Percentiles rank a stretch among this genome's conserved stretches.
These are phyloP conservation scores for Rubus idaeus DNA, from an alignment of 306 rosid genomes.

Conservation along the genomic window DNA sequence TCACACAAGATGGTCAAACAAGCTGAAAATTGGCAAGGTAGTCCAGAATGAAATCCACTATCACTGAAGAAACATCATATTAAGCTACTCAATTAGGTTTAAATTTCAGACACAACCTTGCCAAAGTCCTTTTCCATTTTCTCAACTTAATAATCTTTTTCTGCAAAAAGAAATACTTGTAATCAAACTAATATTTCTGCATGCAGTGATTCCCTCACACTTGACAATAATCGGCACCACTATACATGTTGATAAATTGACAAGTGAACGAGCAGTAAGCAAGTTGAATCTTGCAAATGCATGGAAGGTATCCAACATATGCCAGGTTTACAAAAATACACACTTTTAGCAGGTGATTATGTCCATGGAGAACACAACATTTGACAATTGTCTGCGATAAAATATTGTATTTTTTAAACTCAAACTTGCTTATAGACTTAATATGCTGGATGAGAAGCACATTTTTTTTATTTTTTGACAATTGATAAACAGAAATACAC, in stretches of 20 bases:
- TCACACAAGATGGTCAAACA: not conserved
- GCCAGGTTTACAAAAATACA: not conserved
- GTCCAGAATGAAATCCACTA: not conserved
- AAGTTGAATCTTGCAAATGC: not conserved
- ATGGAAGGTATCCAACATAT: not conserved
- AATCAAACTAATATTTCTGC: not conserved
- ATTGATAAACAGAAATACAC: not conserved
- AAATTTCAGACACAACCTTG: not conserved
- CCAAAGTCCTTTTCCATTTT: not conserved
- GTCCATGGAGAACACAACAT: not conserved
- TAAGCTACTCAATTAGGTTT: not conserved
- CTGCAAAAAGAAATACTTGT: not conserved
- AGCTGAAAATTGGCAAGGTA: not conserved
- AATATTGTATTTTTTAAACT: not conserved
- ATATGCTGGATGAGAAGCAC: not conserved
- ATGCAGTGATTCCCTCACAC: not conserved
- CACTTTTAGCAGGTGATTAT: not conserved
- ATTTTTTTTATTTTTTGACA: not conserved
- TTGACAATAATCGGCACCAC: not conserved
- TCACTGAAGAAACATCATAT: not conserved
- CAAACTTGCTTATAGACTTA: not conserved
- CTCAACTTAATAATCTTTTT: not conserved
- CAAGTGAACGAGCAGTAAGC: not conserved
- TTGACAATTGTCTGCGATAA: not conserved
- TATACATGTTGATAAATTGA: not conserved